Evolutionary conservation across 208 protist species (phyloP), one percentile per base, ranked within the genome.

Genomic region (Borovskyia barvae): DNA sequence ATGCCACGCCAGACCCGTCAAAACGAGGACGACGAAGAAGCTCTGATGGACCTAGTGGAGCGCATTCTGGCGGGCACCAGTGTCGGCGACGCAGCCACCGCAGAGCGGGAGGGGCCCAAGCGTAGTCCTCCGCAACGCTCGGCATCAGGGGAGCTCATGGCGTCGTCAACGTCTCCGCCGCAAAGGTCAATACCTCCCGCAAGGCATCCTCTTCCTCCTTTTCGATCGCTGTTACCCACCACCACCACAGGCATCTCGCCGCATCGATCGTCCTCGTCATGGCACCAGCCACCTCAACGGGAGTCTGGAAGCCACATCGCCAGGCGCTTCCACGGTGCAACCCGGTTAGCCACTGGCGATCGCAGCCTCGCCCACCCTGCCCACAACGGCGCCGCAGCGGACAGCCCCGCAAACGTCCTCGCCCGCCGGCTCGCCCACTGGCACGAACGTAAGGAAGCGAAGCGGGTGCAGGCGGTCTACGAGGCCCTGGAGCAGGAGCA

Each of bases 371-470:
- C n/a, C n/a, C n/a, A n/a, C n/a, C n/a, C n/a, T n/a, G n/a, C n/a
- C 33, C 9, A 39, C 33, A 39, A 15, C 33, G 14, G 7, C 33
- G 33, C 33, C 14, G 33, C 33, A 39, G 33, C 33, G 33, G 14
- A 7, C 33, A 14, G 33, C 33, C 7, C 33, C 33, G 33, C 33
- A 39, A 14, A 77, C 35, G 59, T 57, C 2, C 47, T 85, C 17
- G 64, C 78, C 17, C 68, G 59, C 19, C 79, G 83, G 8, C 59
- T 90, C 11, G 45, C 49, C 22, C 48, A 85, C 20, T 90, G 83
- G 83, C 61, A 86, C 46, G 77, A 90, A 42, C 52, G 76, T 17
- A 70, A 72, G 17, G 83, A 90, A 7, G 76, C 74, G 39, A 77
- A 75, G 57, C 75, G 76, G 8, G 52, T 87, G 17, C 77, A 84